Percentiles rank a stretch among this genome's conserved stretches.
phyloP scores from a whole-genome alignment of 140 eudicot genomes.

The Senecio squalidus region DNA sequence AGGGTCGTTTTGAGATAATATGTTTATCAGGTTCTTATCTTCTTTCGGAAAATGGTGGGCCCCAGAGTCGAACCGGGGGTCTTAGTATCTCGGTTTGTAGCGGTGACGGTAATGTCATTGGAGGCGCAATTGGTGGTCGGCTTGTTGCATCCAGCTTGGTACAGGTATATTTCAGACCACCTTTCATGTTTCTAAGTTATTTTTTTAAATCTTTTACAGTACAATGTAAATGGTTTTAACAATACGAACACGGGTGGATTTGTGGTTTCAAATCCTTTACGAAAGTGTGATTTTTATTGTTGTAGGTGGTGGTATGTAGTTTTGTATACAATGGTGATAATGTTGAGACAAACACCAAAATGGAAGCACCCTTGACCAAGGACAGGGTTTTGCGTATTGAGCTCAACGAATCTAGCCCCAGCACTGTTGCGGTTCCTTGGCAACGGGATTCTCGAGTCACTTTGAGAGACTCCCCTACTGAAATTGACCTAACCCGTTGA shows the following conservation, averaged over 20 bases:
- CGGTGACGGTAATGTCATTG: conserved; percentile 75
- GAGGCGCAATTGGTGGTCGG: conserved; percentile 81
- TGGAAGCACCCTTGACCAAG: conserved; percentile 27
- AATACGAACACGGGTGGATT: not conserved
- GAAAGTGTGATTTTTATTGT: not conserved
- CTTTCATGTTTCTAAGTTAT: not conserved
- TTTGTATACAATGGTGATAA: conserved; percentile 51
- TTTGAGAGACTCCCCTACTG: conserved; percentile 47
- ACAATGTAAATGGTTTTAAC: not conserved
- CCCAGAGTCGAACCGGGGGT: conserved; percentile 68
- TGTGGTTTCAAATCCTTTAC: not conserved
- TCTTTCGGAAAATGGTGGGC: conserved; percentile 55
- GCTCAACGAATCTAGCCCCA: conserved; percentile 26
- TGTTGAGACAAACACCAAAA: conserved; percentile 36
- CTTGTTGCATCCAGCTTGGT: conserved; percentile 65
- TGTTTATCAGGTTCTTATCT: conserved; percentile 84
- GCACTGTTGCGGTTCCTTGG: conserved; percentile 34
- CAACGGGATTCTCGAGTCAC: conserved; percentile 27
- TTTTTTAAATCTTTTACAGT: not conserved
- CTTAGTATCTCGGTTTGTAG: conserved; percentile 68
- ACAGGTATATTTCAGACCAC: conserved; percentile 57
- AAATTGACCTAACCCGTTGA: conserved; percentile 70
- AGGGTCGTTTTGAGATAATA: conserved; percentile 86
- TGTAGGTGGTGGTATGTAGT: conserved; percentile 87
- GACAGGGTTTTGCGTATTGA: conserved; percentile 19